Conservation (phyloP, 768 basidiomycete species). For the Tremella mesenterica region DNA sequence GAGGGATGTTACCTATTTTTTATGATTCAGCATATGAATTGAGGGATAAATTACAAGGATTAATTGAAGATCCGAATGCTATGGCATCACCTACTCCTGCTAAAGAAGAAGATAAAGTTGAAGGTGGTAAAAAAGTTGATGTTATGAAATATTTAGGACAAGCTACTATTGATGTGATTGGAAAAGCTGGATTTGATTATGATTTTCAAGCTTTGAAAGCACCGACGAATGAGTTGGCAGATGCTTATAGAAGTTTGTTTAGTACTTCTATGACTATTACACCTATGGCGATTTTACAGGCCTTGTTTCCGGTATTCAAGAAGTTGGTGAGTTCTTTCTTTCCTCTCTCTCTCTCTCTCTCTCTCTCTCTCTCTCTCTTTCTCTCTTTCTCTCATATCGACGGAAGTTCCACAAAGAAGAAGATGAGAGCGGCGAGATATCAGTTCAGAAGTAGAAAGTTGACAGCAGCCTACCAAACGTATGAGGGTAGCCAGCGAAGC, state of each 20-base stretch:
- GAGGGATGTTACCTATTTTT: slow-evolving; percentile 52
- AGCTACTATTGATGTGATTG: slow-evolving; percentile 68
- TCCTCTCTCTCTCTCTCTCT: not conserved
- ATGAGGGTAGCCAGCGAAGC: slow-evolving; percentile 49
- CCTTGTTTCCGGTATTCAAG: slow-evolving; percentile 46
- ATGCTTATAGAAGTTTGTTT: slow-evolving; percentile 48
- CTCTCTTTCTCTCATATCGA: too few species aligned
- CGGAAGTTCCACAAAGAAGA: too few species aligned
- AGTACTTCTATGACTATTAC: slow-evolving; percentile 13
- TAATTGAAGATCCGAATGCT: slow-evolving; percentile 17
- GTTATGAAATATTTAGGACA: slow-evolving; percentile 56
- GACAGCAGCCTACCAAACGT: slow-evolving; percentile 48
- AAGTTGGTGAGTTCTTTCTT: slow-evolving; percentile 23
- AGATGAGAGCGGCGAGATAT: too few species aligned
- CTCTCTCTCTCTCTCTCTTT: not conserved
- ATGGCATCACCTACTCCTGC: slow-evolving; percentile 12
- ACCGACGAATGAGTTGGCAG: slow-evolving; percentile 82
- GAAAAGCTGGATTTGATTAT: slow-evolving; percentile 65
- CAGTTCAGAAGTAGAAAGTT: not conserved
- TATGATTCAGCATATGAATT: slow-evolving; percentile 55
- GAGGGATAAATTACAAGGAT: slow-evolving; percentile 13
- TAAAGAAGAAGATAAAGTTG: slow-evolving; percentile 10
- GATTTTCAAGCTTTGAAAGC: slow-evolving; percentile 75
- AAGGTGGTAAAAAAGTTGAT: slow-evolving; percentile 48
- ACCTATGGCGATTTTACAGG: slow-evolving; percentile 17